phyloP scores from a whole-genome alignment of 2,329 filamentous ascomycete species.

The Pseudogymnoascus sp. region DNA sequence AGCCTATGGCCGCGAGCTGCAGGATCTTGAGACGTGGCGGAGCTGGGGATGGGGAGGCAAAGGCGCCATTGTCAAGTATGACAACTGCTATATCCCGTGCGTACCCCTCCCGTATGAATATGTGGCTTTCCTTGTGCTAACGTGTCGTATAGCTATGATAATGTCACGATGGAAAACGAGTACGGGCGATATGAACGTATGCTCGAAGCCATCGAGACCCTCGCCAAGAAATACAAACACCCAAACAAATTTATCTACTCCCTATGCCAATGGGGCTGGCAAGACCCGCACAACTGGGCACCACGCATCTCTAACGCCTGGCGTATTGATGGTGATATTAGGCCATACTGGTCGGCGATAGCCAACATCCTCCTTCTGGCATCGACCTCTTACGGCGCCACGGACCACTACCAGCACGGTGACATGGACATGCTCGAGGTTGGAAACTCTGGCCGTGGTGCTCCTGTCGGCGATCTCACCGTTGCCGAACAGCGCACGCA shows the following conservation, averaged over 20 bases:
- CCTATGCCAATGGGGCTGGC: conserved; percentile 37
- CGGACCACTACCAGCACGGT: neutral
- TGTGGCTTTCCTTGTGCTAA: neutral
- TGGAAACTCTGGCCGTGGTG: conserved; percentile 26
- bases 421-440: conserved; percentile 17
- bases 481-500: conserved; percentile 26
- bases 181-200: conserved; percentile 24
- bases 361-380: neutral
- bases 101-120: neutral
- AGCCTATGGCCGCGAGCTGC: conserved; percentile 19
- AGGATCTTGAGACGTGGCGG: conserved; percentile 18
- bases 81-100: conserved; percentile 24
- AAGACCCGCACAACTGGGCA: conserved; percentile 28
- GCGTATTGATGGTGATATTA: conserved; percentile 27
- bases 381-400: neutral
- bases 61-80: conserved; percentile 20
- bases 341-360: conserved; percentile 27
- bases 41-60: conserved; percentile 17
- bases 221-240: conserved; percentile 9
- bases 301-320: conserved; percentile 23
- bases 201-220: conserved; percentile 15
- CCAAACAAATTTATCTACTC: conserved; percentile 20
- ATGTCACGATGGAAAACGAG: conserved; percentile 24
- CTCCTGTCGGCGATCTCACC: conserved; percentile 21
- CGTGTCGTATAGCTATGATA: conserved; percentile 14